phyloP scores from a whole-genome alignment of 257 asterid species.

The Phtheirospermum japonicum region DNA sequence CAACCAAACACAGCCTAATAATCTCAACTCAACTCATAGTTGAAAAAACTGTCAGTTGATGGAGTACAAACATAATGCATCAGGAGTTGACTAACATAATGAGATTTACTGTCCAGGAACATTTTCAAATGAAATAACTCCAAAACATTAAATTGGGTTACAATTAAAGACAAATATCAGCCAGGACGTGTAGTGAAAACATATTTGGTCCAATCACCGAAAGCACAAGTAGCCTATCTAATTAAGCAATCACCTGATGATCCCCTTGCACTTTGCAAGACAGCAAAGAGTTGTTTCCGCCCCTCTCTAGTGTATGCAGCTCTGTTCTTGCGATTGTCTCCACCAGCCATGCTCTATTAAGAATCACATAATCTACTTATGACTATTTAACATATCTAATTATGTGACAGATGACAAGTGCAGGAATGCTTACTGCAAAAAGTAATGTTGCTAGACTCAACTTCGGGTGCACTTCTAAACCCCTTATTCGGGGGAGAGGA shows the following conservation, averaged over 20 bases:
- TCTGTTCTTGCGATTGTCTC: constrained; percentile 79
- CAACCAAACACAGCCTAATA: not conserved
- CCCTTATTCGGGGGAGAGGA: constrained; percentile 89
- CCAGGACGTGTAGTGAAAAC: constrained; percentile 14
- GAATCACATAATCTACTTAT: constrained; percentile 29
- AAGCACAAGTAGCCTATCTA: constrained; percentile 11
- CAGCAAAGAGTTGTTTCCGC: constrained; percentile 94
- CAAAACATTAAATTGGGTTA: not conserved
- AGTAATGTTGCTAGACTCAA: constrained; percentile 80
- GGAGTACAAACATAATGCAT: constrained; percentile 5
- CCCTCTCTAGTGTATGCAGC: constrained; percentile 94
- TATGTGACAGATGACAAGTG: constrained; percentile 23
- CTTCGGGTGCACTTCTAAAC: constrained; percentile 90
- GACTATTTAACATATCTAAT: constrained; percentile 20
- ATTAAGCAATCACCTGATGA: constrained; percentile 74
- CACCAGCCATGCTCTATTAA: constrained; percentile 68
- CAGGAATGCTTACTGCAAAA: constrained; percentile 65
- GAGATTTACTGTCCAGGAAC: constrained; percentile 10
- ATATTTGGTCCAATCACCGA: constrained; percentile 24
- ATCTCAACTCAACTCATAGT: constrained; percentile 8
- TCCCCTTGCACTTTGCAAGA: constrained; percentile 96
- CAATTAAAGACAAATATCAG: constrained; percentile 11
- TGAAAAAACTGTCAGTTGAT: constrained; percentile 8
- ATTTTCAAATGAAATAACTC: constrained; percentile 8
- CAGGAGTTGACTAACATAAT: constrained; percentile 8